Evolutionary conservation across 352 stramenopile species (phyloP), one percentile per base, ranked within the genome.

Genomic region (Phytophthora constricta): DNA sequence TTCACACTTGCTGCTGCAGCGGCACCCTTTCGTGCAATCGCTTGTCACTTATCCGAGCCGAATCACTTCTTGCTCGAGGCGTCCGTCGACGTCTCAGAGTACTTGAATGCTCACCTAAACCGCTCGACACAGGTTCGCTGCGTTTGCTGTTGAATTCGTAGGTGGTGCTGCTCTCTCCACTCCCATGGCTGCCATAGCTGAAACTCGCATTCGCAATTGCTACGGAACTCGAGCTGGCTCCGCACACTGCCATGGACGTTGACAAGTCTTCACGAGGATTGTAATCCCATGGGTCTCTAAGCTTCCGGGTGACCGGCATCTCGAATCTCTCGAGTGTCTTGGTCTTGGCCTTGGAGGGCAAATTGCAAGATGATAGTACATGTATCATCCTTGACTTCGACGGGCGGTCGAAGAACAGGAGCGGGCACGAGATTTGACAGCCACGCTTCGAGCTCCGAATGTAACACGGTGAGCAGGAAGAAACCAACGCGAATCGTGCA

Each of bases 31-130:
- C 72, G 23, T 79, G 66, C 58, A 86, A 28, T 17, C 70, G 65
- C 46, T 80, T 77, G 58, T 86, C 72, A 53, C 70, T 77, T 49
- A 74, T 31, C 55, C 60, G 65, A 46, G 74, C 60, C 25, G 65
- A 77, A 14, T 74, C 45, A 9, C 20, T 41, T 58, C 54, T 70
- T 11, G 59, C 57, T 20, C 49, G 13, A 22, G 45, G 56, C 17
- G 46, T 11, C 20, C 50, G 59, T 51, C 39, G 58, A 55, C 46
- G 59, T 8, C 45, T 45, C 39, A 23, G 22, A 23, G 68, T 70
- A 23, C 39, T 65, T 22, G 62, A 47, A 22, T 67, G 48, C 16
- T 63, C 41, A 45, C 43, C 49, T 17, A 62, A 49, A 7, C 54
- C 54, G 43, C 58, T 25, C 51, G 50, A 63, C 31, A 41, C 55